A percentile compares a stretch with the other conserved stretches of the same genome.
These are phyloP conservation scores for Yamadazyma paraphyllophila DNA, from an alignment of 805 yeast genomes.

Conservation along the genomic window DNA sequence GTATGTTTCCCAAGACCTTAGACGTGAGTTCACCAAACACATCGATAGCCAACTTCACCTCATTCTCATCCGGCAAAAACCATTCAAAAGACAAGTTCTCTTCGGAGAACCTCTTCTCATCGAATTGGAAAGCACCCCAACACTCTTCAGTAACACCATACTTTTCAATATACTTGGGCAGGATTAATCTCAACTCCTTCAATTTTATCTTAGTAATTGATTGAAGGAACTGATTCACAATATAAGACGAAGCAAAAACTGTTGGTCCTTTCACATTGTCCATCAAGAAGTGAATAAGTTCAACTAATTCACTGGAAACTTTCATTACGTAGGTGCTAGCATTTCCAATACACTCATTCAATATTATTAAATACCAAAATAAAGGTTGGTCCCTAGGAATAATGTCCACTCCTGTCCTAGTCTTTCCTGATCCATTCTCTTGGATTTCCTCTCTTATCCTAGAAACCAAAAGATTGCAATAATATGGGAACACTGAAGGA, in stretches of 20 bases:
- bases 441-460: constrained; percentile 63
- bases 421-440: constrained; percentile 78
- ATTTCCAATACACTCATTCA: constrained; percentile 69
- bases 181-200: constrained; percentile 52
- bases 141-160: constrained; percentile 47
- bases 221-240: constrained; percentile 65
- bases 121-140: constrained; percentile 78
- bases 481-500: constrained; percentile 44
- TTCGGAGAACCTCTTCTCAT: constrained; percentile 44
- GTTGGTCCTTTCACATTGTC: constrained; percentile 61
- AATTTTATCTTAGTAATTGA: constrained; percentile 62
- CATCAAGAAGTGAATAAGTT: constrained; percentile 45
- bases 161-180: constrained; percentile 40
- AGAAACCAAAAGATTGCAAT: constrained; percentile 45
- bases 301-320: constrained; percentile 44
- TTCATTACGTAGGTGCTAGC: constrained; percentile 53
- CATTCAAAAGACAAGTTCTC: constrained; percentile 61
- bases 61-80: constrained; percentile 65
- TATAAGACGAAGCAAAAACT: constrained; percentile 56
- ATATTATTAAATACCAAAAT: constrained; percentile 64
- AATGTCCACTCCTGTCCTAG: constrained; percentile 63
- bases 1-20: constrained; percentile 43
- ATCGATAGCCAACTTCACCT: constrained; percentile 59
- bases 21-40: constrained; percentile 51
- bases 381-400: constrained; percentile 77